Percentiles rank a stretch among this genome's conserved stretches.
Conservation (phyloP, 2,329 filamentous ascomycete species). For the Ophiostoma novo-ulmi region DNA sequence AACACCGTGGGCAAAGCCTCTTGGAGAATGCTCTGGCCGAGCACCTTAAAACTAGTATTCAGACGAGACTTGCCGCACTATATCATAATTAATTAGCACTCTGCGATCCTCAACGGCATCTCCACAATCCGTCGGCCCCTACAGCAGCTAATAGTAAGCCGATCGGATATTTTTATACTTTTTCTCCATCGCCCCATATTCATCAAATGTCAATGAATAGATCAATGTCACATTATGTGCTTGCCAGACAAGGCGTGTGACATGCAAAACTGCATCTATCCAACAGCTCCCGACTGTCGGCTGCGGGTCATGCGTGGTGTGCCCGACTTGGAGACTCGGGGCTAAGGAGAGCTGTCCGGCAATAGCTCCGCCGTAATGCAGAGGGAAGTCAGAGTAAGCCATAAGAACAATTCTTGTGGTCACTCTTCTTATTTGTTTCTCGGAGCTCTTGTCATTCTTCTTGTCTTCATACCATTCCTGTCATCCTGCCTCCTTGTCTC, state of each 20-base stretch:
- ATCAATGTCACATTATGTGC: neutral
- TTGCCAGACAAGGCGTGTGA: neutral
- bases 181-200: neutral
- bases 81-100: neutral
- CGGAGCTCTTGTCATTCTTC: neutral
- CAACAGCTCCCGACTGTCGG: constrained; percentile 3
- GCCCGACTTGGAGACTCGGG: neutral
- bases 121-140: neutral
- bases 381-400: neutral
- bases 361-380: neutral
- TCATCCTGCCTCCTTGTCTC: neutral
- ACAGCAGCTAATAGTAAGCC: neutral
- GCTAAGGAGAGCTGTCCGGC: neutral
- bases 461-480: neutral
- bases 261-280: neutral
- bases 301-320: neutral
- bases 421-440: neutral
- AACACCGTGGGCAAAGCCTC: constrained; percentile 11
- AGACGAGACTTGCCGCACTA: neutral
- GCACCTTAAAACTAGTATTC: neutral
- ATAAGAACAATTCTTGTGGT: neutral
- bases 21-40: neutral
- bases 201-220: neutral
- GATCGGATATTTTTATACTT: neutral
- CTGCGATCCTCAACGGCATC: neutral